A percentile compares a stretch with the other conserved stretches of the same genome.
Conservation (phyloP, 2,329 filamentous ascomycete species). For the Ophiostoma populinum region DNA sequence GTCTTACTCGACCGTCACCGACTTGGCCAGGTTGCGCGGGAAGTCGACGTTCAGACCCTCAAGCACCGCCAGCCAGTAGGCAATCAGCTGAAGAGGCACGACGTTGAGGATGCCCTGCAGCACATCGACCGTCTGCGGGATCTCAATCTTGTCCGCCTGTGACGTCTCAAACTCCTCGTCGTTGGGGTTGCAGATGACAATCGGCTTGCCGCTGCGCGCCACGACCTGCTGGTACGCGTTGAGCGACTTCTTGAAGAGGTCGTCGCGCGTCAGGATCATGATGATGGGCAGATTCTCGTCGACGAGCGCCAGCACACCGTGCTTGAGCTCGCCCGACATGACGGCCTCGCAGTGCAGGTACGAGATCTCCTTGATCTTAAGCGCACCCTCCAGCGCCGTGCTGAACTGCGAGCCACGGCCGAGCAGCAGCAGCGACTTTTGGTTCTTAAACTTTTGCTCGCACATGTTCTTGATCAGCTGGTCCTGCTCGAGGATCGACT, state of each 20-base stretch:
- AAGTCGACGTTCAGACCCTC: slow-evolving; percentile 97
- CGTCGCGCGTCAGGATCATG: slow-evolving; percentile 95
- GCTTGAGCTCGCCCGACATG: slow-evolving; percentile 99
- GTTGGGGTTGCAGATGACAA: slow-evolving; percentile 89
- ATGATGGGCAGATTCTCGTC: slow-evolving; percentile 98
- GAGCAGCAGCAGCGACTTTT: slow-evolving; percentile 86
- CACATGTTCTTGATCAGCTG: slow-evolving; percentile 90
- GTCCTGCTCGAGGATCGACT: slow-evolving; percentile 77
- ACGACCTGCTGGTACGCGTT: slow-evolving; percentile 99
- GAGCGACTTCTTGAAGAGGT: slow-evolving; percentile 95
- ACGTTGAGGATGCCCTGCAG: slow-evolving; percentile 96
- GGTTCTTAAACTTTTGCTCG: slow-evolving; percentile 82
- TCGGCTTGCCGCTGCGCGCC: slow-evolving; percentile 86
- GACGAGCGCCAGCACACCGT: slow-evolving; percentile 90
- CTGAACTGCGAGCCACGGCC: slow-evolving; percentile 94
- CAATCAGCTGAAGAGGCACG: slow-evolving; percentile 91
- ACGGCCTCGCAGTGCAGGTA: slow-evolving; percentile 99
- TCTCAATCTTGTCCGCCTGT: slow-evolving; percentile 92
- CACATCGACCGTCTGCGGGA: slow-evolving; percentile 86
- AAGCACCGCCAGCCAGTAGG: slow-evolving; percentile 94
- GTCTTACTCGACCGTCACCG: slow-evolving; percentile 90
- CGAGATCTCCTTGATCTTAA: slow-evolving; percentile 99
- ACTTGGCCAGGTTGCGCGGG: slow-evolving; percentile 96
- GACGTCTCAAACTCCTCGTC: slow-evolving; percentile 80
- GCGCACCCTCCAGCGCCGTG: slow-evolving; percentile 86